Conservation (phyloP, 2,329 filamentous ascomycete genomes). For the Fusarium sororula region DNA sequence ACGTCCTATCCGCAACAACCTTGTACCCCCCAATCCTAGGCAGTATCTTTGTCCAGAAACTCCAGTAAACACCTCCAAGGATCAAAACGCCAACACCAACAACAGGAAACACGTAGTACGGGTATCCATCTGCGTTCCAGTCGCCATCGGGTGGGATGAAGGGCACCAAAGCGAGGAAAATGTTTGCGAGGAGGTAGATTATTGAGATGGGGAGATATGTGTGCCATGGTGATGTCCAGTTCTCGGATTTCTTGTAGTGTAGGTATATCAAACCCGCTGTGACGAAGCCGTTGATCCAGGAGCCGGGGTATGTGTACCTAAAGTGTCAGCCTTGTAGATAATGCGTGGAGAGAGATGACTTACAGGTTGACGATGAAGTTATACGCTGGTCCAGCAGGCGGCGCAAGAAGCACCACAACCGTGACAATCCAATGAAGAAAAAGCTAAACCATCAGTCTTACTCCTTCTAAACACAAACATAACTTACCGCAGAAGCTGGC, state of each 20-base stretch:
- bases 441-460: constrained; percentile 47
- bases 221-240: constrained; percentile 64
- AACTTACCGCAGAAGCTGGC: constrained; percentile 62
- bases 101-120: constrained; percentile 65
- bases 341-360: rapidly evolving
- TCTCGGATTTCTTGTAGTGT: constrained; percentile 58
- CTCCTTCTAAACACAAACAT: rapidly evolving
- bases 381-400: constrained; percentile 73
- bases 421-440: constrained; percentile 74
- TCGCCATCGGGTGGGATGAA: constrained; percentile 63
- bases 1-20: constrained; percentile 55
- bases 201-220: constrained; percentile 58
- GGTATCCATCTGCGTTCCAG: constrained; percentile 60
- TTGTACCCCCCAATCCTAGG: constrained; percentile 60
- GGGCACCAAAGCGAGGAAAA: constrained; percentile 62
- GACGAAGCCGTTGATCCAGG: constrained; percentile 64
- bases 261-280: constrained; percentile 61
- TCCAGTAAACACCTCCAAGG: constrained; percentile 62
- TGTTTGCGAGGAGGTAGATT: constrained; percentile 60
- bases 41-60: constrained; percentile 60
- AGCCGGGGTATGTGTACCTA: constrained; percentile 59
- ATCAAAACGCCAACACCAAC: constrained; percentile 62
- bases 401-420: constrained; percentile 71
- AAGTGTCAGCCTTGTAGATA: constrained; percentile 8
- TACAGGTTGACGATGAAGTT: constrained; percentile 70